Percentiles rank a stretch among this genome's conserved stretches.
These are phyloP conservation scores for Fusarium sp. DNA, from an alignment of 2,329 filamentous ascomycete species.

Conservation along the genomic window DNA sequence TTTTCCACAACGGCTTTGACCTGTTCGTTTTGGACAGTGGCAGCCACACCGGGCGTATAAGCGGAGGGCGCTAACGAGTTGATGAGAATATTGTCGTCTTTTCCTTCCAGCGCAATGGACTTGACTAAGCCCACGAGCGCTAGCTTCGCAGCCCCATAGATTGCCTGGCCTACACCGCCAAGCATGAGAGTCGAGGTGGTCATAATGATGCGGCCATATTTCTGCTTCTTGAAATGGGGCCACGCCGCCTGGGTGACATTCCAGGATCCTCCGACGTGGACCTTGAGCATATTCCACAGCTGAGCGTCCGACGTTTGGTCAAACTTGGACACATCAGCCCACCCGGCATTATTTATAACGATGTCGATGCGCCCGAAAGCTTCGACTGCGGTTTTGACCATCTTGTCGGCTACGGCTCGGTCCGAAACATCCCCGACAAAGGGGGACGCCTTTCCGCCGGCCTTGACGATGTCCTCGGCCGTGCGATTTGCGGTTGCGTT, in stretches of 20 bases:
- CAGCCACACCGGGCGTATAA: not conserved
- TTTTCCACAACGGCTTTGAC: not conserved
- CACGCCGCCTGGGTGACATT: conserved; percentile 11
- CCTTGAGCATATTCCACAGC: not conserved
- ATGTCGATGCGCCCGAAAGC: conserved; percentile 10
- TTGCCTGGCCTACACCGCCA: conserved; percentile 10
- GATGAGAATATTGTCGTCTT: conserved; percentile 3
- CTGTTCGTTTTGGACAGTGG: no score
- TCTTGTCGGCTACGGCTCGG: not conserved
- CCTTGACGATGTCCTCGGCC: not conserved
- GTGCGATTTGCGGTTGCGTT: not conserved
- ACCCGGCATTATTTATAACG: conserved; percentile 14
- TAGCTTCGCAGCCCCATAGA: conserved; percentile 10
- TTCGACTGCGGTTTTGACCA: conserved; percentile 1
- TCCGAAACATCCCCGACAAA: not conserved
- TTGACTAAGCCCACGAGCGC: conserved; percentile 6
- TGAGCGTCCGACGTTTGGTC: not conserved
- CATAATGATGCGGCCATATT: conserved; percentile 16
- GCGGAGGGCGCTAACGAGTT: conserved; percentile 8
- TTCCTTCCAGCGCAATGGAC: conserved; percentile 9
- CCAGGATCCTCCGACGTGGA: conserved; percentile 7
- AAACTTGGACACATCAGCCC: not conserved
- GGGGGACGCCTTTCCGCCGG: not conserved
- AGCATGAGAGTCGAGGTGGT: conserved; percentile 8
- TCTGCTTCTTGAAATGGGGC: conserved; percentile 12